phyloP scores from a whole-genome alignment of 208 protist species.

The Trypanosomatidae sp. region DNA sequence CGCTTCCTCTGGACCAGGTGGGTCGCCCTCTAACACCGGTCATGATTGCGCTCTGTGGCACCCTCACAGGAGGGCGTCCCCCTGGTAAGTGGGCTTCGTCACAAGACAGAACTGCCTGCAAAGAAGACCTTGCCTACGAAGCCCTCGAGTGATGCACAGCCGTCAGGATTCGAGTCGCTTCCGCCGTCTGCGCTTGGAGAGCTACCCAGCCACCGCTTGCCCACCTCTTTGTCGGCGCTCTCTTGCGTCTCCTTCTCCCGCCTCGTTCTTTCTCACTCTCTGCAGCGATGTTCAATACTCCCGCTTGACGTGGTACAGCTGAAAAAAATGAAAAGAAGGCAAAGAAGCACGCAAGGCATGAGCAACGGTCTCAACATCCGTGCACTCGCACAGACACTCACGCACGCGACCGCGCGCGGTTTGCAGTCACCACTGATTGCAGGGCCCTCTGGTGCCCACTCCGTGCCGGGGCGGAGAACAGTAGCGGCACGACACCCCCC shows the following conservation, averaged over 20 bases:
- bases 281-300: slow-evolving; percentile 1
- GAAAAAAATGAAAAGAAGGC: not conserved
- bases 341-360: not conserved
- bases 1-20: slow-evolving; percentile 57
- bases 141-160: slow-evolving; percentile 4
- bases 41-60: slow-evolving; percentile 74
- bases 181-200: not conserved
- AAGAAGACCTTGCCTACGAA: slow-evolving; percentile 12
- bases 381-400: not conserved
- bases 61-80: slow-evolving; percentile 64
- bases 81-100: slow-evolving; percentile 34
- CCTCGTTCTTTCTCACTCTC: not conserved
- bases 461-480: not conserved
- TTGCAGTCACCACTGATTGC: not conserved
- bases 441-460: not conserved
- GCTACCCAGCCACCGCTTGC: not conserved
- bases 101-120: slow-evolving; percentile 6
- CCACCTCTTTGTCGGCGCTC: not conserved
- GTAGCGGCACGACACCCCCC: not conserved
- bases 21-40: slow-evolving; percentile 52
- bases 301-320: not conserved
- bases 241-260: not conserved
- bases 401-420: not conserved
- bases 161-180: not conserved
- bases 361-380: not conserved